phyloP scores from a whole-genome alignment of 2,329 filamentous ascomycete genomes.

The Talaromyces sp. region DNA sequence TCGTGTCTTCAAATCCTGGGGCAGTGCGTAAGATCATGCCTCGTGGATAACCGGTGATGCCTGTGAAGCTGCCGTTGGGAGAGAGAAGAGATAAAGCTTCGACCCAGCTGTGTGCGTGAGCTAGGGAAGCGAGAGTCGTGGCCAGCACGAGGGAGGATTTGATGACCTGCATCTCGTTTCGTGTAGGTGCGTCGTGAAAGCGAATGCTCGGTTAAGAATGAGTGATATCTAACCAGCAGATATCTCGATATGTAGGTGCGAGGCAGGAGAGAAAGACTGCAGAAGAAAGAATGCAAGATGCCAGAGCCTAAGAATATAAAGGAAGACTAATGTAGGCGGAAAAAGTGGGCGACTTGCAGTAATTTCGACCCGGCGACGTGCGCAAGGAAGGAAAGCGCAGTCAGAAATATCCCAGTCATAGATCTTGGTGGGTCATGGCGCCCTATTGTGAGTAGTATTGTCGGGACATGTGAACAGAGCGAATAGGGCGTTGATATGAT shows the following conservation, averaged over 20 bases:
- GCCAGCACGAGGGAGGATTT: conserved; percentile 15
- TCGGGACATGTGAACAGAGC: not conserved
- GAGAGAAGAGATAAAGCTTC: conserved; percentile 71
- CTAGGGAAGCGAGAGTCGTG: conserved; percentile 26
- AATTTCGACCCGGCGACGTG: not conserved
- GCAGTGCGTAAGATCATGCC: conserved; percentile 61
- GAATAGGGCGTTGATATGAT: not conserved
- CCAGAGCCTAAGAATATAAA: not conserved
- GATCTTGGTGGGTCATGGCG: not conserved
- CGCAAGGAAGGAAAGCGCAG: not conserved
- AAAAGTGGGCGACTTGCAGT: not conserved
- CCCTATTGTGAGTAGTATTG: conserved; percentile 6
- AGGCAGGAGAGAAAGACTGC: not conserved
- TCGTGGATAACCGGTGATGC: conserved; percentile 69
- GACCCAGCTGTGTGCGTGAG: conserved; percentile 72
- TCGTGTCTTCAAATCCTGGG: conserved; percentile 55
- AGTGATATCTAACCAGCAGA: conserved; percentile 1
- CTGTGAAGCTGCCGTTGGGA: conserved; percentile 69
- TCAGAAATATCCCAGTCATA: not conserved
- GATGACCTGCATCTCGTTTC: conserved; percentile 16
- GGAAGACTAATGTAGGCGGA: not conserved
- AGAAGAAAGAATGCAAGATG: not conserved
- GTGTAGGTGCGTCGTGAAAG: not conserved
- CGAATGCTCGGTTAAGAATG: not conserved
- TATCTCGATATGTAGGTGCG: not conserved